These are phyloP conservation scores for Bimuria novae-zelandiae DNA, from an alignment of 2,329 filamentous ascomycete species.

Conservation along the genomic window DNA sequence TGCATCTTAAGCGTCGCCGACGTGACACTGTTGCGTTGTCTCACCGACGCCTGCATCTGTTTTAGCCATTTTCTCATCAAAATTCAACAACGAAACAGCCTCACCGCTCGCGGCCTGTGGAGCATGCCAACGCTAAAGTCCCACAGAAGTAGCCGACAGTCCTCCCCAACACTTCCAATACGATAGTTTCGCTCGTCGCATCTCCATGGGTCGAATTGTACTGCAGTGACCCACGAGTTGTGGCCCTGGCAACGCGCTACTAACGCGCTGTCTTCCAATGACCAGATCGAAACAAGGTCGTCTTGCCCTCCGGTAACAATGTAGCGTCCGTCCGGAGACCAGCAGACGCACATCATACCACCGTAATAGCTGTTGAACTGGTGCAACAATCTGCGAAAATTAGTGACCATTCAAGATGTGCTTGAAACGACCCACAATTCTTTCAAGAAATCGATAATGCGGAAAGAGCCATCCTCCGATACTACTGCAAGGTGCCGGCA, in stretches of 20 bases:
- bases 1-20: conserved; percentile 52
- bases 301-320: conserved; percentile 95
- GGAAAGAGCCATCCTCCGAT: conserved; percentile 85
- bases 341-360: conserved; percentile 88
- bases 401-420: background rate
- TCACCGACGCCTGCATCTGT: conserved; percentile 54
- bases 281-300: conserved; percentile 96
- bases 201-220: conserved; percentile 95
- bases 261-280: conserved; percentile 77
- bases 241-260: conserved; percentile 94
- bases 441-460: conserved; percentile 88
- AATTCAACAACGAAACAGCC: conserved; percentile 41
- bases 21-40: conserved; percentile 60
- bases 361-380: conserved; percentile 93
- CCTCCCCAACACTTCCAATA: conserved; percentile 94
- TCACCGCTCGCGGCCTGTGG: conserved; percentile 81
- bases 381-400: conserved; percentile 69
- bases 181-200: conserved; percentile 95
- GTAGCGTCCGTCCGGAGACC: conserved; percentile 97
- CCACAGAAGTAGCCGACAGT: conserved; percentile 89
- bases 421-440: conserved; percentile 69
- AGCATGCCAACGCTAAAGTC: conserved; percentile 98
- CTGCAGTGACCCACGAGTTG: conserved; percentile 90
- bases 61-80: conserved; percentile 13
- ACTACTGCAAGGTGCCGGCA: conserved; percentile 85